Base-by-base conservation (phyloP, 1,139 yeast species). In the Sugiyamaella sp. region DNA sequence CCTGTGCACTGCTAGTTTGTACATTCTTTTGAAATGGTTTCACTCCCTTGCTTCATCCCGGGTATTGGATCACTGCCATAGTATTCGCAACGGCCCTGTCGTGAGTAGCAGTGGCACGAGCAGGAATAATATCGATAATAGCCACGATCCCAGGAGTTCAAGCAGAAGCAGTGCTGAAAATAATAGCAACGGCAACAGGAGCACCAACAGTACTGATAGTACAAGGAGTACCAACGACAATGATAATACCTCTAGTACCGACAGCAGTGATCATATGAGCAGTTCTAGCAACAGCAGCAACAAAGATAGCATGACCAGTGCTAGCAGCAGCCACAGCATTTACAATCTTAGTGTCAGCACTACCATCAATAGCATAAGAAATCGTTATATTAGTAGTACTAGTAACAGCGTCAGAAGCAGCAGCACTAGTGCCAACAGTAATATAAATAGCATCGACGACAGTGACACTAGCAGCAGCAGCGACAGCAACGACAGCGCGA, bases 21-120 rank as follows among this genome's bases (percentile, higher is more conserved):
- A 77, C 4, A 58, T 74, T 24, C 65, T 75, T n/a, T 63, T 78
- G 48, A 78, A 78, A 59, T 71, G 78, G 55, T 77, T 78, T 59
- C 81, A 77, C 57, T 71, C 73, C 59, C 61, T 78, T 37, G 67
- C 74, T 24, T 74, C 74, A 4, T 76, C 72, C 47, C 61, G 81
- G 35, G 76, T 72, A 14, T 51, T 59, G 16, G 57, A 54, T 21
- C 47, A 37, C 21, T 14, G 14, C 8, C 39, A 52, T 32, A 27
- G 17, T 20, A 22, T 22, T 12, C 45, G 37, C 14, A 19, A 24
- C 10, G n/a, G n/a, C n/a, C n/a, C n/a, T n/a, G n/a, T n/a, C n/a
- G n/a, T n/a, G n/a, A n/a, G n/a, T n/a, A n/a, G n/a, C n/a, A n/a
- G n/a, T n/a, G n/a, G n/a, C n/a, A n/a, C n/a, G n/a, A n/a, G n/a